phyloP scores from a whole-genome alignment of 2,329 filamentous ascomycete species.

The Aspergillus unguis region DNA sequence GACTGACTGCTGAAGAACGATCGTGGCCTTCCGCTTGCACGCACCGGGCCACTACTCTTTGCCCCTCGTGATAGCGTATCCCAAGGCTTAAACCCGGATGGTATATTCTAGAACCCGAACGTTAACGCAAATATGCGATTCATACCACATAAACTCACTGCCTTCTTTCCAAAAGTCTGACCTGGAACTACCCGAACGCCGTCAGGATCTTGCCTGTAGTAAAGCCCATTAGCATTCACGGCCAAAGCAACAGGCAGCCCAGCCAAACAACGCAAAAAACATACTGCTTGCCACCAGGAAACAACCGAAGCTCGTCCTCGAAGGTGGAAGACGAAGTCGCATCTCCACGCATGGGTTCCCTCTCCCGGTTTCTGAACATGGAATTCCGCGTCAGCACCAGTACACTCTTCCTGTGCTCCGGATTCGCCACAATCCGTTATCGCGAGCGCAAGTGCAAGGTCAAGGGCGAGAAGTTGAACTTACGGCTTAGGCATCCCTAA shows the following conservation, averaged over 20 bases:
- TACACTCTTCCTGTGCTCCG: too few relatives aligned
- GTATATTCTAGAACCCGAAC: constrained; percentile 5
- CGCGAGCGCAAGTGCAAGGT: background rate
- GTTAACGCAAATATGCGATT: background rate
- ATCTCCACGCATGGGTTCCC: constrained; percentile 12
- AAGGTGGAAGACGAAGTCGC: background rate
- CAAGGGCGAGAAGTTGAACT: constrained; percentile 10
- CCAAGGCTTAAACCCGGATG: constrained; percentile 20
- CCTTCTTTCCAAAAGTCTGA: constrained; percentile 21
- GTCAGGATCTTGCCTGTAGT: constrained; percentile 13
- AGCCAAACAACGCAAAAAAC: constrained; percentile 2
- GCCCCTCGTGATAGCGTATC: constrained; percentile 25
- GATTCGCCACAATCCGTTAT: background rate
- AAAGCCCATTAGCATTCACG: background rate
- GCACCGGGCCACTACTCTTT: constrained; percentile 34
- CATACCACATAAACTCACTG: constrained; percentile 11
- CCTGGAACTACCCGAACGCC: constrained; percentile 30
- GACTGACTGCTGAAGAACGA: constrained; percentile 7
- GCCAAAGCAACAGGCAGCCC: too few relatives aligned
- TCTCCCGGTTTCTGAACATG: constrained; percentile 15
- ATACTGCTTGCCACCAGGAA: constrained; percentile 18
- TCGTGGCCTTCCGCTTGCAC: constrained; percentile 21
- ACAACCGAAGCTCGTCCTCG: constrained; percentile 24
- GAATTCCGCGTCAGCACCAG: constrained; percentile 12
- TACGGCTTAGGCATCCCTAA: constrained; percentile 25